Conservation (phyloP, 1,139 yeast species). For the Debaryomyces nepalensis region DNA sequence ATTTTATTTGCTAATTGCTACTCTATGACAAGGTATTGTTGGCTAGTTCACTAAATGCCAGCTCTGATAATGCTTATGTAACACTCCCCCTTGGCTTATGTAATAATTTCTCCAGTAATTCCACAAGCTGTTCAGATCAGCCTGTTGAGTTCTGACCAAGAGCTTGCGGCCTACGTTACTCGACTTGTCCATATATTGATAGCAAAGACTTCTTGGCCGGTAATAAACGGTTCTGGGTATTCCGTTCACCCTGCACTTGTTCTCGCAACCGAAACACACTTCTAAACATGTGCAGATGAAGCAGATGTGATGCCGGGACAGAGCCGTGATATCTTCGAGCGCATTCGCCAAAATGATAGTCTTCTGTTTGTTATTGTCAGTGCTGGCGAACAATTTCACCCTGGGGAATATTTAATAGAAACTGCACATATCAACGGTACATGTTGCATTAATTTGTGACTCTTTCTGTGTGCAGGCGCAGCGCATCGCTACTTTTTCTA, state of each 20-base stretch:
- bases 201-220: too few relatives aligned
- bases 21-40: too few relatives aligned
- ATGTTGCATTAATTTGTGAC: too few relatives aligned
- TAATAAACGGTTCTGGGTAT: too few relatives aligned
- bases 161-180: too few relatives aligned
- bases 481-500: not conserved
- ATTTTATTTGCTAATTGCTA: not conserved
- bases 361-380: conserved; percentile 1
- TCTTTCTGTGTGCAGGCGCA: too few relatives aligned
- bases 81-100: too few relatives aligned
- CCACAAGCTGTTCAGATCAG: too few relatives aligned
- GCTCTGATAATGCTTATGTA: not conserved
- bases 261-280: not conserved
- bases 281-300: not conserved
- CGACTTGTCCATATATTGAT: too few relatives aligned
- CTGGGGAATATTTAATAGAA: not conserved
- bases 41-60: not conserved
- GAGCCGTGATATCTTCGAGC: not conserved
- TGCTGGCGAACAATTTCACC: not conserved
- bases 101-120: too few relatives aligned
- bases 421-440: not conserved
- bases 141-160: too few relatives aligned
- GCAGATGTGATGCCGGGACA: too few relatives aligned
- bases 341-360: not conserved
- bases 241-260: not conserved